A percentile compares a stretch with the other conserved stretches of the same genome.
Evolutionary conservation across 2,329 filamentous ascomycete species (phyloP).

Genomic region (Exophiala alcalophila): DNA sequence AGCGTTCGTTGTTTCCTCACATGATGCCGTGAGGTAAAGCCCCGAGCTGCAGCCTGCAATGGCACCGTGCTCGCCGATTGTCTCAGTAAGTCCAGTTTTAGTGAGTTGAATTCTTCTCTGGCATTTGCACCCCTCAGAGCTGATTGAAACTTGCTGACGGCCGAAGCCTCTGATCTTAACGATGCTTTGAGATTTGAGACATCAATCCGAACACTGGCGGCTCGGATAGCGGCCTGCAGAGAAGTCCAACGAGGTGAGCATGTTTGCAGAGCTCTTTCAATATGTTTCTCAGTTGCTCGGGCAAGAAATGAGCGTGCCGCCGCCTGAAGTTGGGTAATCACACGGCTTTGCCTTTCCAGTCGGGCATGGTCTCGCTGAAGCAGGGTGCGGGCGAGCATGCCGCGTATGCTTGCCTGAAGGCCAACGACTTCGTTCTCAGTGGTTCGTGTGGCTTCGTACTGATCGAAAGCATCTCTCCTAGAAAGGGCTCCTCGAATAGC

Average conservation of each 20-base stretch:
- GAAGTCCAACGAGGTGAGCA: constrained; percentile 41
- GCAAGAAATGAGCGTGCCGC: constrained; percentile 34
- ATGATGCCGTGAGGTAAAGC: constrained; percentile 37
- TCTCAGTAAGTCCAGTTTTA: constrained; percentile 54
- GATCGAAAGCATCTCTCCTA: constrained; percentile 43
- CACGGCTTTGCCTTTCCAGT: constrained; percentile 38
- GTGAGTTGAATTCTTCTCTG: constrained; percentile 42
- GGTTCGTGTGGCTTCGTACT: constrained; percentile 61
- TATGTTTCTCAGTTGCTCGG: constrained; percentile 40
- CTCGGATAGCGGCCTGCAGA: constrained; percentile 49
- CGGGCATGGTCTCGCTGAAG: constrained; percentile 16
- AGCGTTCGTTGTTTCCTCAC: constrained; percentile 34
- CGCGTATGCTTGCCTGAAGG: constrained; percentile 65
- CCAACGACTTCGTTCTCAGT: constrained; percentile 61
- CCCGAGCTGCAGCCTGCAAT: constrained; percentile 59
- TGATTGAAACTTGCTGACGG: constrained; percentile 52
- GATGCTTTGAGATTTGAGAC: constrained; percentile 36
- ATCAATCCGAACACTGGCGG: constrained; percentile 35
- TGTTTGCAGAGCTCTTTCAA: constrained; percentile 42
- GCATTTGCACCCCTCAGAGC: constrained; percentile 48
- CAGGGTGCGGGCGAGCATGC: constrained; percentile 36
- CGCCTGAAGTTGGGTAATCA: constrained; percentile 43
- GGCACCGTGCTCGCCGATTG: constrained; percentile 57
- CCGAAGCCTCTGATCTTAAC: constrained; percentile 44
- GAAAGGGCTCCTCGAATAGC: constrained; percentile 51